Percentiles rank a stretch among this genome's conserved stretches.
Conservation (phyloP, 805 yeast genomes). For the Metschnikowia peoriensis region DNA sequence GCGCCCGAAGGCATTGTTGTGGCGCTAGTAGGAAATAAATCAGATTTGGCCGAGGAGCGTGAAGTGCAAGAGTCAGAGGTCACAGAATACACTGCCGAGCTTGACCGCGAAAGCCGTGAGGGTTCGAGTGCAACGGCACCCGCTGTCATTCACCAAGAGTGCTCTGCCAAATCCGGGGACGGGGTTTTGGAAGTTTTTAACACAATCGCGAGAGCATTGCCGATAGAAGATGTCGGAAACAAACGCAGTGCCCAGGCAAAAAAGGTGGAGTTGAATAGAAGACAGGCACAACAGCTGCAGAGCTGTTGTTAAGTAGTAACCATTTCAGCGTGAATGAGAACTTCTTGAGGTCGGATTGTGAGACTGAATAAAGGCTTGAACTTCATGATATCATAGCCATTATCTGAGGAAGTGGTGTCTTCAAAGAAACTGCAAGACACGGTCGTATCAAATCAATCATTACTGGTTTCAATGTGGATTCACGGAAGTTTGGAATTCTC, state of each 20-base stretch:
- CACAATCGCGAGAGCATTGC: constrained; percentile 40
- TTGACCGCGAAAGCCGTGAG: constrained; percentile 39
- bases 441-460: no score
- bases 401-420: no score
- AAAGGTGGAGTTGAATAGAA: constrained; percentile 18
- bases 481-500: no score
- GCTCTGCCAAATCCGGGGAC: constrained; percentile 46
- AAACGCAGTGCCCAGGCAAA: constrained; percentile 12
- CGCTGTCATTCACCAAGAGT: constrained; percentile 33
- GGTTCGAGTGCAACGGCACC: constrained; percentile 14
- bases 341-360: no score
- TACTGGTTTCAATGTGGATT: no score
- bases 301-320: constrained; percentile 11
- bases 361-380: no score
- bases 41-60: constrained; percentile 68
- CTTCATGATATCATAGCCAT: no score
- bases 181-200: constrained; percentile 43
- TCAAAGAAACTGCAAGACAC: no score
- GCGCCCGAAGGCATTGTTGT: constrained; percentile 89
- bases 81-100: constrained; percentile 39
- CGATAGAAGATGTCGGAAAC: constrained; percentile 36
- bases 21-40: constrained; percentile 92
- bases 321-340: no score
- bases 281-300: constrained; percentile 16
- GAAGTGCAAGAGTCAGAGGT: constrained; percentile 44